Evolutionary conservation across 1,139 yeast species (phyloP), one percentile per base, ranked within the genome.

Genomic region (Kodamaea derodonti): DNA sequence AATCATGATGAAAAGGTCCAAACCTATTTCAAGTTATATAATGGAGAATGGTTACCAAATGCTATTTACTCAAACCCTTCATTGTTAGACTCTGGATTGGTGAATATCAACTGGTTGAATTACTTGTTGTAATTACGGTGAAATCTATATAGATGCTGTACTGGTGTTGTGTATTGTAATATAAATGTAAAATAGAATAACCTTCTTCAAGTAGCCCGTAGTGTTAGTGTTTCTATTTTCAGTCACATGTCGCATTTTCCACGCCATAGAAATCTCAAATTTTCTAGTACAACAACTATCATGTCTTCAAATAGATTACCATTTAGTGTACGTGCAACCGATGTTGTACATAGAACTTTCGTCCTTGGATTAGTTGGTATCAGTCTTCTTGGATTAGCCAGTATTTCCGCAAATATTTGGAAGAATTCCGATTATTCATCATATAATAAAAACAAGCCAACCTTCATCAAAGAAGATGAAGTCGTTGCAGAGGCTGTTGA

Each of bases 41-140:
- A 69, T 41, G 52, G 54, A 32, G 52, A 54, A 38, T 69, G 75
- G 75, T 49, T 69, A 31, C 68, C 70, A 12, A 69, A 62, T 14
- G 47, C 65, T 40, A 58, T 69, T 10, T 68, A 62, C 39, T 57
- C 69, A 32, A 69, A 69, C 38, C 75, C 75, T 2, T 54, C 64
- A 12, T 56, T 69, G 32, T 48, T 69, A 23, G 71, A 65, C 34
- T 50, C 50, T 22, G 66, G 62, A 4, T 50, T 67, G 34, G 49
- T 69, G 16, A 54, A 59, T 36, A 50, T 54, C 29, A 53, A 55
- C 38, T 69, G 74, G 75, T 49, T 69, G 40, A 60, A 59, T 43
- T 66, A 65, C 44, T 60, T 69, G 36, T 50, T 65, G 32, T 69
- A 52, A 31, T n/a, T n/a, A n/a, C n/a, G n/a, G n/a, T n/a, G n/a